Evolutionary conservation across 2,329 filamentous ascomycete species (phyloP).

Genomic region (Clarireedia paspali): DNA sequence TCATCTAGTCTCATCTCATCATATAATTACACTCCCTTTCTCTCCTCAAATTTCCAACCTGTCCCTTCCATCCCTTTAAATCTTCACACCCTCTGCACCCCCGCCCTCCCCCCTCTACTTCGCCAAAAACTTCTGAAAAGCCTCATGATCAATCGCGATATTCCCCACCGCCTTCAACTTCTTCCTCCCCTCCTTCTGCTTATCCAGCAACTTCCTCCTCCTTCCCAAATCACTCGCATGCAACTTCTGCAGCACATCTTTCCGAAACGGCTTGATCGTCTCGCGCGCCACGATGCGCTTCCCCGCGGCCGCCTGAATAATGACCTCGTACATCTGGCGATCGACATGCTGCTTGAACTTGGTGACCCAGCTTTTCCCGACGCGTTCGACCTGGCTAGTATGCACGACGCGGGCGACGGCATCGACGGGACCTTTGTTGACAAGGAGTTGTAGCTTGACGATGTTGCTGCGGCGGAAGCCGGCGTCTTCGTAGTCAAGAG

Average conservation of each 20-base stretch:
- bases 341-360: slow-evolving; percentile 98
- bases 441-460: slow-evolving; percentile 82
- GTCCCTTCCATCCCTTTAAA: neutral
- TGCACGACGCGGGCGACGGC: slow-evolving; percentile 91
- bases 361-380: slow-evolving; percentile 81
- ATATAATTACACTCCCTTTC: no score
- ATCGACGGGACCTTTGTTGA: slow-evolving; percentile 90
- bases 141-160: slow-evolving; percentile 91
- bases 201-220: slow-evolving; percentile 81
- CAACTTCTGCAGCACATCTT: slow-evolving; percentile 88
- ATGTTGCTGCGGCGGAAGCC: slow-evolving; percentile 76
- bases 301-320: slow-evolving; percentile 87
- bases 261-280: slow-evolving; percentile 92
- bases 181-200: slow-evolving; percentile 94
- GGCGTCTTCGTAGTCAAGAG: slow-evolving; percentile 92
- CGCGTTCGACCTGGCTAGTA: slow-evolving; percentile 66
- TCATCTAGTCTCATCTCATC: no score
- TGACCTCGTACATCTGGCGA: slow-evolving; percentile 91
- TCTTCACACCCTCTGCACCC: no score
- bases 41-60: no score
- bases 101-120: slow-evolving; percentile 44
- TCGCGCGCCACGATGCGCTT: slow-evolving; percentile 80
- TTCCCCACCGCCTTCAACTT: slow-evolving; percentile 77
- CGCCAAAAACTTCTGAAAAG: slow-evolving; percentile 87
- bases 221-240: slow-evolving; percentile 84